Conservation (phyloP, 768 basidiomycete species). For the Pholiota molesta region DNA sequence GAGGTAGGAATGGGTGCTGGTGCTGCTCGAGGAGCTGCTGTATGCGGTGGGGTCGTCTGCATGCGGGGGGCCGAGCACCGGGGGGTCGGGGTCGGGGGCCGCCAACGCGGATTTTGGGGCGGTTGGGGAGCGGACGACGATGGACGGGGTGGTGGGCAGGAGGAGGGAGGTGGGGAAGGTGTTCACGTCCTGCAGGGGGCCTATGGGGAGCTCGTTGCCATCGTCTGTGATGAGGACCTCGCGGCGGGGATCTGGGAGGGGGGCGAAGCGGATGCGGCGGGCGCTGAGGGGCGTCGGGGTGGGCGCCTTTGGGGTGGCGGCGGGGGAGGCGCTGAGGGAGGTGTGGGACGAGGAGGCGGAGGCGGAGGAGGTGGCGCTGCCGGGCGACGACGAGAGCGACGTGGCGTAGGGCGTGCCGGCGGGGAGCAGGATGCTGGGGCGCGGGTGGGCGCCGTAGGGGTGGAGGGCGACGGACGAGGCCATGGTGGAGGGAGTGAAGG, state of each 20-base stretch:
- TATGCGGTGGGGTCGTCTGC: neutral
- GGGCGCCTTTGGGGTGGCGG: neutral
- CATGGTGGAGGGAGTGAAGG: slow-evolving; percentile 11
- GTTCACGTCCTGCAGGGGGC: slow-evolving; percentile 23
- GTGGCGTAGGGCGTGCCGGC: slow-evolving; percentile 2
- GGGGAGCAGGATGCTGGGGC: slow-evolving; percentile 14
- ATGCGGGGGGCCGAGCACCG: neutral
- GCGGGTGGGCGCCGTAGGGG: neutral
- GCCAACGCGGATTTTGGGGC: neutral
- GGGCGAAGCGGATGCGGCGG: slow-evolving; percentile 76
- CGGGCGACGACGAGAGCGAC: slow-evolving; percentile 10
- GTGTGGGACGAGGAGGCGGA: slow-evolving; percentile 16
- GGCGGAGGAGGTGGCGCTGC: slow-evolving; percentile 17
- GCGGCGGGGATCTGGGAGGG: slow-evolving; percentile 76
- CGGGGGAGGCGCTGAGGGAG: slow-evolving; percentile 9
- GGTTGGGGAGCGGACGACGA: slow-evolving; percentile 6
- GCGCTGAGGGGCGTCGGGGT: neutral
- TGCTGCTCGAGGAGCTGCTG: slow-evolving; percentile 20
- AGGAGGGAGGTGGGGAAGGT: slow-evolving; percentile 26
- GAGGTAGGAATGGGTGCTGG: slow-evolving; percentile 26
- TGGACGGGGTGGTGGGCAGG: neutral
- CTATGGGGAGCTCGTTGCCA: slow-evolving; percentile 42
- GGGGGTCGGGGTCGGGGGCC: neutral
- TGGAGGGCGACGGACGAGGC: slow-evolving; percentile 1
- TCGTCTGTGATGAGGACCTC: slow-evolving; percentile 46